These are phyloP conservation scores for Trypanosoma platydactyli DNA, from an alignment of 208 protist genomes.

Conservation along the genomic window DNA sequence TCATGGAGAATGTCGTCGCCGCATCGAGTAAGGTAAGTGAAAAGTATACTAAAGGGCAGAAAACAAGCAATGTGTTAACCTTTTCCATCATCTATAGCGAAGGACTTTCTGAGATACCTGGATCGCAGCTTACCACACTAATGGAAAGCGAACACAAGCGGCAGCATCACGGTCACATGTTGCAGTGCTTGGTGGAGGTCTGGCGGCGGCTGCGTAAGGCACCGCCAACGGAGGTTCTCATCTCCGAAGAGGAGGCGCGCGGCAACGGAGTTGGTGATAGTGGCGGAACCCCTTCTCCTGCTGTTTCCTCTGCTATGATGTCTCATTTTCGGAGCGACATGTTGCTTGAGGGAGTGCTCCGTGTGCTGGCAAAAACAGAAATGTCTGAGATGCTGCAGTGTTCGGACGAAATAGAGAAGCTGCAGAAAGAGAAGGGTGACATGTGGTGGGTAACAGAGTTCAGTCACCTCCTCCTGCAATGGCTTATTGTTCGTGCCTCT, in stretches of 20 bases:
- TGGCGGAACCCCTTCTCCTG: background rate
- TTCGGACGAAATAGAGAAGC: slow-evolving; percentile 4
- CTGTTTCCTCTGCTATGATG: background rate
- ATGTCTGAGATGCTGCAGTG: slow-evolving; percentile 25
- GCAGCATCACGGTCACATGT: slow-evolving; percentile 41
- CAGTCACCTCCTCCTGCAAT: slow-evolving; percentile 34
- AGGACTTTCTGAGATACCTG: slow-evolving; percentile 25
- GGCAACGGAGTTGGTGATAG: background rate
- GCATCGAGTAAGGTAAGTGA: background rate
- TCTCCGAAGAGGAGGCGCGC: slow-evolving; percentile 21
- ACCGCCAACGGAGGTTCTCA: slow-evolving; percentile 7
- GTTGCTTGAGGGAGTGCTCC: slow-evolving; percentile 29
- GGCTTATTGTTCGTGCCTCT: slow-evolving; percentile 36
- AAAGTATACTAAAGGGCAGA: background rate
- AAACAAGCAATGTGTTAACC: slow-evolving; percentile 12
- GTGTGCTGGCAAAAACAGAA: slow-evolving; percentile 32
- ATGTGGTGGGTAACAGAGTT: slow-evolving; percentile 28
- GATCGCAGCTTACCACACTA: slow-evolving; percentile 30
- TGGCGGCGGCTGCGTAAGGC: slow-evolving; percentile 24
- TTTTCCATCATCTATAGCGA: slow-evolving; percentile 41
- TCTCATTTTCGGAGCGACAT: slow-evolving; percentile 30
- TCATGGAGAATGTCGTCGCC: no score
- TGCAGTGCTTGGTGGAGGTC: slow-evolving; percentile 58
- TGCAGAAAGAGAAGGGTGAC: background rate
- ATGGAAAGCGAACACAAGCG: slow-evolving; percentile 33